Evolutionary conservation across 164 flowering plant species (phyloP), one percentile per base, ranked within the genome.

Genomic region (Magnolia sinica): DNA sequence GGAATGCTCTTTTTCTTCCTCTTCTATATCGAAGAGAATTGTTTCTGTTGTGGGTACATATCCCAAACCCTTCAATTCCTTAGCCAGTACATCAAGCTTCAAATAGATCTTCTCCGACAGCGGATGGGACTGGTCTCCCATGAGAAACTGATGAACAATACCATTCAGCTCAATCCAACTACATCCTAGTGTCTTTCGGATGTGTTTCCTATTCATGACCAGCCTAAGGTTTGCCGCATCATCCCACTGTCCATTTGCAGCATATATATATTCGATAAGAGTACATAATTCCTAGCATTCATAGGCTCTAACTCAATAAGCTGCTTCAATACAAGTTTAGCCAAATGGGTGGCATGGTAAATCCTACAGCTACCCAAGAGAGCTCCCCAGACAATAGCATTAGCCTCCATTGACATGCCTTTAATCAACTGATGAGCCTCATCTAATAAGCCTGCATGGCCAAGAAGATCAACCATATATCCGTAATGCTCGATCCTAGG

Each of bases 331-430:
- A 76, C 81, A 37, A 61, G 77, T 50, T 83, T 83, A 1, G 83
- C 83, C 73, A 79, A 71, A 19, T 64, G 80, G 27, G 79, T 81
- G 2, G 81, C 76, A 3, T 72, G 58, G 24, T 83, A 75, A 55
- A 79, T 74, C 75, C 79, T 79, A 64, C 83, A 81, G 14, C 83
- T 80, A 55, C 83, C 80, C 74, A 83, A 74, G 50, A 83, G 58
- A 14, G 86, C 86, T 14, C 84, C 84, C 86, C 82, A 79, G 18
- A 81, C 78, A 72, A 83, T 79, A 50, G 82, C 84, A 83, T 83
- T 83, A 16, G 84, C 82, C 76, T 76, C 79, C 66, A 83, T 27
- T 13, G 86, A 82, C 86, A 83, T 81, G 27, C 64, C 76, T 70
- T 75, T 77, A 64, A 83, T 81, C 73, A 83, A 64, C 31, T 81